phyloP scores from a whole-genome alignment of 2,329 filamentous ascomycete species.

The Paecilomyces formosus region DNA sequence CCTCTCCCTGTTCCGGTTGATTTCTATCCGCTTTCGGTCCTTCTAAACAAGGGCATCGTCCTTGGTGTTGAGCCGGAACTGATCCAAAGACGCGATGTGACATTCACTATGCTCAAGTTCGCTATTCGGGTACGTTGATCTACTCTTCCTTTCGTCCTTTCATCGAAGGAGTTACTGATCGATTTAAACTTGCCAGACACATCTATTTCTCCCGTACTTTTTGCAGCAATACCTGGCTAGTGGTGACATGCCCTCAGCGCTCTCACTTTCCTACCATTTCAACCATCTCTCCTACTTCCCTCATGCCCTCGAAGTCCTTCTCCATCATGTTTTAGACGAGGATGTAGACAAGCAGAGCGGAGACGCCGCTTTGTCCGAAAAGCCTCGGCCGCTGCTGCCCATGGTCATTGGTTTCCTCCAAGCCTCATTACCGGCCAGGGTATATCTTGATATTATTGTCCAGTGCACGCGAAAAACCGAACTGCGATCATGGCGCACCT shows the following conservation, averaged over 20 bases:
- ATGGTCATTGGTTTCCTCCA: constrained; percentile 55
- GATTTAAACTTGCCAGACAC: constrained; percentile 56
- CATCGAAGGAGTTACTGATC: constrained; percentile 6
- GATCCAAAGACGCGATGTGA: constrained; percentile 85
- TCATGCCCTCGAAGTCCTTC: constrained; percentile 82
- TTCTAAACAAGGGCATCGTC: constrained; percentile 83
- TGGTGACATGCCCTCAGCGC: constrained; percentile 70
- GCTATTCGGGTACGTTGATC: constrained; percentile 65
- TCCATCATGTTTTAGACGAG: constrained; percentile 90
- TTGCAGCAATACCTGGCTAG: constrained; percentile 70
- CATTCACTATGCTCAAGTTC: constrained; percentile 84
- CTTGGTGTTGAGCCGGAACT: constrained; percentile 88
- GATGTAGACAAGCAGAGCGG: constrained; percentile 64
- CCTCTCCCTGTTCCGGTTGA: constrained; percentile 77
- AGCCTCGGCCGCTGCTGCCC: constrained; percentile 32
- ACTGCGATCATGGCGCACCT: constrained; percentile 84
- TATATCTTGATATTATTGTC: constrained; percentile 90
- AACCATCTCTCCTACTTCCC: constrained; percentile 84
- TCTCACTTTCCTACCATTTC: constrained; percentile 77
- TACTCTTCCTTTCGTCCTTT: neutral
- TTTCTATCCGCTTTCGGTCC: constrained; percentile 85
- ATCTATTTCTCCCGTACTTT: constrained; percentile 85
- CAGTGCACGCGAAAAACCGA: constrained; percentile 98
- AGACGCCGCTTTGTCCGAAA: constrained; percentile 15
- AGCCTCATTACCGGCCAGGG: constrained; percentile 59